Conservation (phyloP, 2,329 filamentous ascomycete species). For the Microsporum audouinii region DNA sequence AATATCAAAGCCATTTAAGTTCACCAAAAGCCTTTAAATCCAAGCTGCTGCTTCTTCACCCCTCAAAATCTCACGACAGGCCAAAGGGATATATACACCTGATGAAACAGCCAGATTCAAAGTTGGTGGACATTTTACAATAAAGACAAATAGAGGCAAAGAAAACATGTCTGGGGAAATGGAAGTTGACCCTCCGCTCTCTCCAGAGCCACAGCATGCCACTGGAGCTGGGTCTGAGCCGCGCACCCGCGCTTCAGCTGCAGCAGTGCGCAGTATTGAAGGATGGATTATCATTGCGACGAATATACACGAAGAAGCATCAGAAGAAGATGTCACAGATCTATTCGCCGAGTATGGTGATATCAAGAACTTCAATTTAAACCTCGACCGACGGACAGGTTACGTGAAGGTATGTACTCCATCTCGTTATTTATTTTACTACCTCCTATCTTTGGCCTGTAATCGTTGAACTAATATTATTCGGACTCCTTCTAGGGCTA, state of each 20-base stretch:
- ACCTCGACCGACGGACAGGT: conserved; percentile 53
- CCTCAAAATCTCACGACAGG: not conserved
- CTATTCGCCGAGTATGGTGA: conserved; percentile 56
- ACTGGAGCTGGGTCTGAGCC: conserved; percentile 26
- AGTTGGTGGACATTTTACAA: not conserved
- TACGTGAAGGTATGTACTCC: conserved; percentile 50
- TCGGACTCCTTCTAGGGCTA: conserved; percentile 42
- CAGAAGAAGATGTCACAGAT: conserved; percentile 55
- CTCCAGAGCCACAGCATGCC: conserved; percentile 22
- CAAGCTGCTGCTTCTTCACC: not conserved
- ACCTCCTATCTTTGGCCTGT: not conserved
- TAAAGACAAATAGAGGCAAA: not conserved
- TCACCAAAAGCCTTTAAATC: not conserved
- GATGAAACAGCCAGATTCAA: not conserved
- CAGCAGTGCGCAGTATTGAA: conserved; percentile 56
- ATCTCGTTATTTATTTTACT: not conserved
- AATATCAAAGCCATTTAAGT: too few relatives aligned
- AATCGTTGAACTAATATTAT: not conserved
- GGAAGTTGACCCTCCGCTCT: conserved; percentile 34
- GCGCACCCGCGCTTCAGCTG: conserved; percentile 35
- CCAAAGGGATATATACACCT: not conserved
- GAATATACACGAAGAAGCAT: conserved; percentile 58
- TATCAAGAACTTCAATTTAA: conserved; percentile 57
- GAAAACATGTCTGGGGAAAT: conserved; percentile 34
- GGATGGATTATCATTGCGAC: conserved; percentile 59